These are phyloP conservation scores for Syzygium jambos DNA, from an alignment of 345 rosid genomes.

Conservation along the genomic window DNA sequence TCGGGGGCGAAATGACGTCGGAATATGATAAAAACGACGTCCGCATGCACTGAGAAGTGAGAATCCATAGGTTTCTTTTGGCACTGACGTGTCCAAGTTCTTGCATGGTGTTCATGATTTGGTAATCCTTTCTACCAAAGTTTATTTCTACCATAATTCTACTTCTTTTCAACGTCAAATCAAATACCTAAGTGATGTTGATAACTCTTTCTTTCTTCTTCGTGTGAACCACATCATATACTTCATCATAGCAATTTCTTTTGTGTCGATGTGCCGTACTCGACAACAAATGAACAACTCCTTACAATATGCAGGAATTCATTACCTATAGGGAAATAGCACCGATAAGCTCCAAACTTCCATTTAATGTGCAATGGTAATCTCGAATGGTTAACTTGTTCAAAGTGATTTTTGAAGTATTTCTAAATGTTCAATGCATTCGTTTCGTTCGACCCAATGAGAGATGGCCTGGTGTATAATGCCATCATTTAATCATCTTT, in stretches of 20 bases:
- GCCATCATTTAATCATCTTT: neutral
- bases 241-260: neutral
- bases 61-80: neutral
- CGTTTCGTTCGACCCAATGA: neutral
- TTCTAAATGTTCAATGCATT: rapidly evolving
- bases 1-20: neutral
- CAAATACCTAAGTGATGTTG: neutral
- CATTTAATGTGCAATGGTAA: rapidly evolving
- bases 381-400: neutral
- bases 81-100: neutral
- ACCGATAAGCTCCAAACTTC: rapidly evolving
- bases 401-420: neutral
- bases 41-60: neutral
- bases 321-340: neutral
- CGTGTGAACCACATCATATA: neutral
- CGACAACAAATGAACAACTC: neutral
- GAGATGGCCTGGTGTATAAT: neutral
- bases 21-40: neutral
- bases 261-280: rapidly evolving
- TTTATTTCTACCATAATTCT: neutral
- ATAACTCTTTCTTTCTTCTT: neutral
- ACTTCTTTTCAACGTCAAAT: neutral
- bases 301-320: rapidly evolving
- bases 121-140: neutral
- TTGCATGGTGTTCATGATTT: neutral